Evolutionary conservation across 2,329 filamentous ascomycete genomes (phyloP), one percentile per base, ranked within the genome.

Genomic region (Aspergillus oerlinghausenensis): DNA sequence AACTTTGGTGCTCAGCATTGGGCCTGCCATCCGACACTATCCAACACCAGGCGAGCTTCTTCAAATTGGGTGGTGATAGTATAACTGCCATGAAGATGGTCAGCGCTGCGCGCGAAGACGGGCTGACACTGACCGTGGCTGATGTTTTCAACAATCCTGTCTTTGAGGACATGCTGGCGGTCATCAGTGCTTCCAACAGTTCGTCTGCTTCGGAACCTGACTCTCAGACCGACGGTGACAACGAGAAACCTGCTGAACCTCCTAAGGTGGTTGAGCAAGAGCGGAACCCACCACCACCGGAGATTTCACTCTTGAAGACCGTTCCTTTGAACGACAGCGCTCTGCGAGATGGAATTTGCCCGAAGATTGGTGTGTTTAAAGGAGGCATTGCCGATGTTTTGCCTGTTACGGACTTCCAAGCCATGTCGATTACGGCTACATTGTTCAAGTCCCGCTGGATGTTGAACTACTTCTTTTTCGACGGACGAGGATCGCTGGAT

Each of bases 381-480:
- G 83, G 80, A 74, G 77, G 75, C 8, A 77, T 88, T 45, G 66
- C 73, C 2, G 81, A 87, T 60, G 77, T 86, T 1, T 75, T 85
- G 2, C 85, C 85, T 2, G 77, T 82, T 1, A 79, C 83, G 0
- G 83, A 84, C 3, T 74, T 74, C 61, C 72, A 74, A 53, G 66
- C 72, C 3, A 63, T 74, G 55, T 73, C 72, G 2, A 60, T 73
- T 10, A 69, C 71, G n/a, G 72, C 68, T 21, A 71, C 66, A 4
- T 61, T 72, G 8, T 70, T 74, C 55, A 67, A 71, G 42, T 74
- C 71, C 9, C 63, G 72, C 23, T 74, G 71, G 74, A 83, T 59
- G 70, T 67, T 42, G 61, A 77, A 67, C 68, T 45, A 89, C 65
- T 83, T 89, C 69, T 84, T 84, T 69, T 81, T 89, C 54, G 78